phyloP scores from a whole-genome alignment of 140 eudicot species.

The Ambrosia hybrid region DNA sequence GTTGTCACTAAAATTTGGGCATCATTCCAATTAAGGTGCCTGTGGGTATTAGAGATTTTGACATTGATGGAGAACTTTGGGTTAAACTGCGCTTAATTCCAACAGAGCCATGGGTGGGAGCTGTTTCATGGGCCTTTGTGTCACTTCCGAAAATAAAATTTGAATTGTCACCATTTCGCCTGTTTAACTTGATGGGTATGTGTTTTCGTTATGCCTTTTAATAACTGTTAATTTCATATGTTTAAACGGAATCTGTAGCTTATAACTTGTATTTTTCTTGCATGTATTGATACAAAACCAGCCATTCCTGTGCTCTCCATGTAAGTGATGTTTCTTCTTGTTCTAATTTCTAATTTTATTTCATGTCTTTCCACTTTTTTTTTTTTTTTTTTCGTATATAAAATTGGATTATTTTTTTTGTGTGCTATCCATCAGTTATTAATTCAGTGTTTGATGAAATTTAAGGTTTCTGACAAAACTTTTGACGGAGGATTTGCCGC shows the following conservation, averaged over 20 bases:
- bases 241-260: background rate
- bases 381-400: background rate
- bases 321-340: conserved; percentile 55
- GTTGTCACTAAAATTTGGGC: conserved; percentile 82
- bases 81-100: conserved; percentile 88
- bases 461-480: conserved; percentile 92
- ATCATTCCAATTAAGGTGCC: conserved; percentile 84
- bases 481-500: conserved; percentile 94
- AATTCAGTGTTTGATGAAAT: conserved; percentile 13
- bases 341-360: background rate
- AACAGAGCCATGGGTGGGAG: conserved; percentile 93
- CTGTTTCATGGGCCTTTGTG: conserved; percentile 95
- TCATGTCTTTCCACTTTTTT: background rate
- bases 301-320: conserved; percentile 96
- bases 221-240: conserved; percentile 8
- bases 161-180: conserved; percentile 87
- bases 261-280: conserved; percentile 31
- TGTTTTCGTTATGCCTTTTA: conserved; percentile 12
- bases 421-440: background rate
- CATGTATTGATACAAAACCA: conserved; percentile 47
- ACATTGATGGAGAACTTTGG: conserved; percentile 99
- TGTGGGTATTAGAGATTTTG: conserved; percentile 91
- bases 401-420: background rate
- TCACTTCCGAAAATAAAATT: conserved; percentile 94
- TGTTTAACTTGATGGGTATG: conserved; percentile 95